These are phyloP conservation scores for Verticillium tricorpus DNA, from an alignment of 2,329 filamentous ascomycete species.

Conservation along the genomic window DNA sequence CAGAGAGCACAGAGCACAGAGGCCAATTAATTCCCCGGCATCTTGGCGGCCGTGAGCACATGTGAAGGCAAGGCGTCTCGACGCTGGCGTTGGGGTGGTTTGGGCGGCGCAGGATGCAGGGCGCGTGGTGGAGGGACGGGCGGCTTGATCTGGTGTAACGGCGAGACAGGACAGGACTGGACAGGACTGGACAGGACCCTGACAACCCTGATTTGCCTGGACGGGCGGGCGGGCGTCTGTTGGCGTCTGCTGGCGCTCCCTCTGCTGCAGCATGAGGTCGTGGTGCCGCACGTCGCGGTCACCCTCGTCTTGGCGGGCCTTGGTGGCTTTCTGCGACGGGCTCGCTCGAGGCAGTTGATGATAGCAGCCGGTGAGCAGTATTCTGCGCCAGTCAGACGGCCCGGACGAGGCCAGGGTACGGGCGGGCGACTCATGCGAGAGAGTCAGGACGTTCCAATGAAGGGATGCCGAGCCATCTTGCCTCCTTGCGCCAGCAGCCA, in stretches of 20 bases:
- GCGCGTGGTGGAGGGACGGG: not conserved
- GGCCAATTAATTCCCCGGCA: not conserved
- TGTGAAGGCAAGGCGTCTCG: not conserved
- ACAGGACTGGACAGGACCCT: not conserved
- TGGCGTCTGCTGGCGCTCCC: not conserved
- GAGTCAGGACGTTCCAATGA: not conserved
- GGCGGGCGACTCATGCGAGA: not conserved
- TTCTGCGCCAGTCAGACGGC: not conserved
- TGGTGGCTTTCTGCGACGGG: not conserved
- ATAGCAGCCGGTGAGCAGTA: not conserved
- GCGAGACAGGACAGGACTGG: not conserved
- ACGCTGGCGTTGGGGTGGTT: not conserved
- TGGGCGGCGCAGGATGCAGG: not conserved
- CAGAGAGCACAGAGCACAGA: not conserved
- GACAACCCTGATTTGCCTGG: not conserved
- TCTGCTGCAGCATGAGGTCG: not conserved
- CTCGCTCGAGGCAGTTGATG: not conserved
- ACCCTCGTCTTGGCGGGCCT: not conserved
- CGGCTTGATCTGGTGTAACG: not conserved
- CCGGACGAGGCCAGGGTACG: not conserved
- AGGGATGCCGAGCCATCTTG: not conserved
- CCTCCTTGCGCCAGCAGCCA: not conserved
- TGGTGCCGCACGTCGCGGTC: not conserved
- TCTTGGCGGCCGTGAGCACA: not conserved
- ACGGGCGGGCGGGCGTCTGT: not conserved